phyloP scores from a whole-genome alignment of 768 basidiomycete species.

The Nevesoporus exiguus region DNA sequence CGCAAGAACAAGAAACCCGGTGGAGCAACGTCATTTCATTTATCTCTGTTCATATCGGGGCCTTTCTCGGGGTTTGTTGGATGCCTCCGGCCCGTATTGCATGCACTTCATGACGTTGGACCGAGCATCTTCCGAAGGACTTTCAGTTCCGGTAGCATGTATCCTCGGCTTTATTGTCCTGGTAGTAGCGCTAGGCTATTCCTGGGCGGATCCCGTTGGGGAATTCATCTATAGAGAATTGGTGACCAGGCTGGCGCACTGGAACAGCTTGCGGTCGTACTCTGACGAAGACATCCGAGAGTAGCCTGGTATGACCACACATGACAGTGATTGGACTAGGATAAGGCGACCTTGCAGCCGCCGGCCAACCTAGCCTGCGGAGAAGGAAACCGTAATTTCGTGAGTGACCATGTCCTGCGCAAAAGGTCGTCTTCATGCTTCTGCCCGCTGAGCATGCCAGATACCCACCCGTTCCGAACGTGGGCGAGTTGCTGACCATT shows the following conservation, averaged over 20 bases:
- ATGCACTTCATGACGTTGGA: not conserved
- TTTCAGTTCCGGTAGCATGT: slow-evolving; percentile 10
- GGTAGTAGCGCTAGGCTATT: slow-evolving; percentile 1
- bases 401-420: not conserved
- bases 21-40: slow-evolving; percentile 4
- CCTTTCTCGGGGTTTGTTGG: slow-evolving; percentile 6
- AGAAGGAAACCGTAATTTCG: slow-evolving; percentile 15
- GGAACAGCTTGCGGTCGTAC: slow-evolving; percentile 11
- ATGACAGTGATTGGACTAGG: not conserved
- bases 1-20: slow-evolving; percentile 2
- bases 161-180: slow-evolving; percentile 2
- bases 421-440: not conserved
- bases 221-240: slow-evolving; percentile 9
- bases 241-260: slow-evolving; percentile 10
- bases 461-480: not conserved
- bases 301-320: slow-evolving; percentile 4
- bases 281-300: slow-evolving; percentile 13
- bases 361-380: slow-evolving; percentile 11
- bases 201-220: slow-evolving; percentile 10
- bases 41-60: slow-evolving; percentile 4
- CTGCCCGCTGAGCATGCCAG: slow-evolving; percentile 9
- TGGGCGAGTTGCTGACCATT: slow-evolving; percentile 1
- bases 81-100: slow-evolving; percentile 1
- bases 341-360: slow-evolving; percentile 4
- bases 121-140: not conserved